Conservation (phyloP, 1,139 yeast genomes). For the Starmera stellimalicola region DNA sequence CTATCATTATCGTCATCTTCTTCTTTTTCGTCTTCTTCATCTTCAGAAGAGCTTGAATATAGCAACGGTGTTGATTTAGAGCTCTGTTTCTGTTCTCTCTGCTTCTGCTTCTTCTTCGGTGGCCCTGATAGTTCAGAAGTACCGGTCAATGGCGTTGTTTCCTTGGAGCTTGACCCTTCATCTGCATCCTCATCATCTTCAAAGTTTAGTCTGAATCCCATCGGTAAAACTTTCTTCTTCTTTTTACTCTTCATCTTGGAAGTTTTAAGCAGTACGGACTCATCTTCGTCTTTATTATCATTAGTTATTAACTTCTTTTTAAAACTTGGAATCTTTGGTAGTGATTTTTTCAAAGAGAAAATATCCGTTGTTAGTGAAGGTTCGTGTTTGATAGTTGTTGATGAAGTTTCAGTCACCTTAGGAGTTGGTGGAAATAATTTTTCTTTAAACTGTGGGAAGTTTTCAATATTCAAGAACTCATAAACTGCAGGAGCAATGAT, state of each 20-base stretch:
- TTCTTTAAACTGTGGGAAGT: constrained; percentile 45
- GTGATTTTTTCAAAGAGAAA: constrained; percentile 8
- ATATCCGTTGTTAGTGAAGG: constrained; percentile 8
- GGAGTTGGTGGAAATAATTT: constrained; percentile 20
- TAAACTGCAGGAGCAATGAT: constrained; percentile 64
- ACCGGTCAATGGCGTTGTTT: constrained; percentile 28
- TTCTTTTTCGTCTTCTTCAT: constrained; percentile 23
- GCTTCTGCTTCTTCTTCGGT: constrained; percentile 12
- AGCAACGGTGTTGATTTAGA: constrained; percentile 7
- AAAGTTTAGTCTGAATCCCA: constrained; percentile 64
- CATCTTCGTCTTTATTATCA: constrained; percentile 4
- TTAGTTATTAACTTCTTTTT: constrained; percentile 29
- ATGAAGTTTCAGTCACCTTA: constrained; percentile 7
- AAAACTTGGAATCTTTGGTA: constrained; percentile 37
- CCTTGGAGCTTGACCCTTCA: constrained; percentile 24
- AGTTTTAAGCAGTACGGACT: not conserved
- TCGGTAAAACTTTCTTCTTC: constrained; percentile 34
- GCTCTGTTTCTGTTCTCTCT: constrained; percentile 12
- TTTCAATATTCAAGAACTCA: constrained; percentile 50
- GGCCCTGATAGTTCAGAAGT: constrained; percentile 21
- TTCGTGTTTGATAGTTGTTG: constrained; percentile 22
- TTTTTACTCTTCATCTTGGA: constrained; percentile 5
- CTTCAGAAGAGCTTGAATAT: constrained; percentile 22
- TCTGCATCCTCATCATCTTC: constrained; percentile 36
- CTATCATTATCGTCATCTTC: constrained; percentile 1